Base-by-base conservation (phyloP, 2,329 filamentous ascomycete species). In the Alternaria sp. region DNA sequence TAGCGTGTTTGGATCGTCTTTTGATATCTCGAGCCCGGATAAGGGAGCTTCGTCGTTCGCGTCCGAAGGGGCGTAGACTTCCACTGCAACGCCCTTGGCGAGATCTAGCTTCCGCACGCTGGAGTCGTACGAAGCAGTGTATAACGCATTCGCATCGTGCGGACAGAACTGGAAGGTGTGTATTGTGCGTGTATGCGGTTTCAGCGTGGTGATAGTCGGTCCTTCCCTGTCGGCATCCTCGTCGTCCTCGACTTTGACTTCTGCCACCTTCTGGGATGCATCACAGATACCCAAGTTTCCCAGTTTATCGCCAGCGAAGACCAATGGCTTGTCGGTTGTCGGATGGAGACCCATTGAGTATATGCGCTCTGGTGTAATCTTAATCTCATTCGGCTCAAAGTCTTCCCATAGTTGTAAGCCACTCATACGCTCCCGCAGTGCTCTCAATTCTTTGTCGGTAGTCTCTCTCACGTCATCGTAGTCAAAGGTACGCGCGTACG, bases 291-390 rank as follows among this genome's bases (percentile, higher is more conserved):
- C 95, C 58, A 98, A 83, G 24, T 92, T 91, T 1, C 95, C 94
- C 65, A 96, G 85, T 75, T 99, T 99, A 71, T 99, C 95, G 10
- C 94, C 94, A 0, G 94, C 94, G 73, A 99, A 96, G 1, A 98
- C 85, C 3, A 99, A 82, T 0, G 93, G 88, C 70, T 98, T 98
- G 3, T 93, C 88, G 57, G 88, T 83, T 0, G 88, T 93, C 0
- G 95, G 95, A 70, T 99, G 95, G 67, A 99, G 94, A 0, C 89
- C 88, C 69, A 98, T 87, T 0, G 91, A 85, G 72, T 98, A 99
- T 42, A 71, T 70, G 45, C 69, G 66, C 58, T 71, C 62, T 29
- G 61, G 61, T 4, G 65, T 68, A 29, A 66, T 61, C 45, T 66
- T 66, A 42, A 67, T 68, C 31, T 91, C 91, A 34, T 59, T 93